These are phyloP conservation scores for Talaromyces sp. DNA, from an alignment of 2,329 filamentous ascomycete species.

Conservation along the genomic window DNA sequence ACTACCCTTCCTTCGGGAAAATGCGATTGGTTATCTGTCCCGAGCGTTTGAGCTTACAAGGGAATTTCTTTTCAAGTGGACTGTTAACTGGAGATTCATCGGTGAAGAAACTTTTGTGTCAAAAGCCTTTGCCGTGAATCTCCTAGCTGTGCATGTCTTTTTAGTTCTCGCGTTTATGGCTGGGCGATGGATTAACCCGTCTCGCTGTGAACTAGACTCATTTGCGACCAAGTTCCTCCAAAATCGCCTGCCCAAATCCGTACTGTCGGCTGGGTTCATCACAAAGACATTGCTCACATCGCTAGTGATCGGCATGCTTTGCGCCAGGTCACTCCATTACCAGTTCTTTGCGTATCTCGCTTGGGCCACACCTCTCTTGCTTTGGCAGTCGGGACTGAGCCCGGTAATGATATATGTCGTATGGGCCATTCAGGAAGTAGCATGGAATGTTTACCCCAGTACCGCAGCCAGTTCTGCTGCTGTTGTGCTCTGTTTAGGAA, in stretches of 20 bases:
- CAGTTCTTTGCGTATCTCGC: constrained; percentile 92
- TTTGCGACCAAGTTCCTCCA: constrained; percentile 49
- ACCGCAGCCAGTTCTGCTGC: constrained; percentile 58
- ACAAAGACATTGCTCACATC: constrained; percentile 72
- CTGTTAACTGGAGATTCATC: constrained; percentile 97
- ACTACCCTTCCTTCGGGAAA: constrained; percentile 62
- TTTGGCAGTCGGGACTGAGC: constrained; percentile 72
- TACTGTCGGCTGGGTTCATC: constrained; percentile 67
- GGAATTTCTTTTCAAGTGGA: constrained; percentile 95
- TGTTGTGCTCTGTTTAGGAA: constrained; percentile 67
- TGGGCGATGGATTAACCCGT: constrained; percentile 68
- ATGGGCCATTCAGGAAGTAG: constrained; percentile 81
- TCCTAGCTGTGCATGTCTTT: constrained; percentile 62
- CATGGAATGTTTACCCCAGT: constrained; percentile 93
- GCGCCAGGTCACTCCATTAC: constrained; percentile 85
- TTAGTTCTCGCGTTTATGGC: constrained; percentile 64
- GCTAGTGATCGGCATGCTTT: constrained; percentile 74
- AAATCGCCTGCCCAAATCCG: constrained; percentile 53
- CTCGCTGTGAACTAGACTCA: constrained; percentile 53
- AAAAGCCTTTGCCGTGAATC: constrained; percentile 60
- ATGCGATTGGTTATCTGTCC: constrained; percentile 67
- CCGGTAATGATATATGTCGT: constrained; percentile 63
- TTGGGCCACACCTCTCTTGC: constrained; percentile 81
- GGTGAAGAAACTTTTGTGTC: constrained; percentile 76
- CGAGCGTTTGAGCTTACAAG: constrained; percentile 87